Base-by-base conservation (phyloP, 2,329 filamentous ascomycete genomes). In the Fusarium sambucinum region DNA sequence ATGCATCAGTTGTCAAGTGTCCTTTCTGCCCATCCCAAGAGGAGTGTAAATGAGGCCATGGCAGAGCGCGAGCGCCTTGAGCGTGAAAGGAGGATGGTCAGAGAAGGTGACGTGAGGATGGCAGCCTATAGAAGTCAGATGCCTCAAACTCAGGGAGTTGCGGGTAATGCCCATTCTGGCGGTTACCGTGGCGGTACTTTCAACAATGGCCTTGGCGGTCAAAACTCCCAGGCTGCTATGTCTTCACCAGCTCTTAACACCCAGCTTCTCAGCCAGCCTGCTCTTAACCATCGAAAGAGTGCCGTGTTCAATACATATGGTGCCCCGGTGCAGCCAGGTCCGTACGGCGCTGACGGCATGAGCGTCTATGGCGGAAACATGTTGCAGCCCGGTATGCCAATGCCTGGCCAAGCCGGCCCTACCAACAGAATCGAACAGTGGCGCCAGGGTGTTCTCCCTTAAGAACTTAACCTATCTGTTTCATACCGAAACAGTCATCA, bases 1-100 rank as follows among this genome's bases (percentile, higher is more conserved):
- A 80, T 86, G 58, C 88, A 85, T 69, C 51, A 69, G 3, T 81
- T 92, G 79, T 89, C 89, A 1, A 86, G 90, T 68, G 81, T 92
- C 7, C 79, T 88, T 5, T 74, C 78, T 19, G 80, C 74, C 1
- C 81, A 85, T 51, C 82, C 83, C 7, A 73, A 78, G 27, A 71
- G 79, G 37, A 82, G 81, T 12, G 48, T 58, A 0, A 79, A 85
- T 30, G 78, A 80, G 2, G 76, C 80, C 13, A 77, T 77, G 6
- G 81, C 82, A 21, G 80, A 84, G 17, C 76, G 78, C 44, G 77
- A 78, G 5, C 78, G 76, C 11, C 77, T 80, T 53, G 79, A 82
- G 30, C 79, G 83, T 58, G 81, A 82, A 16, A 75, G 76, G 8
- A 79, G 80, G 2, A 76, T 78, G 13, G 77, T 78, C 13, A 75